These are phyloP conservation scores for Neurospora tetrasperma DNA, from an alignment of 495 filamentous ascomycete species.

Conservation along the genomic window DNA sequence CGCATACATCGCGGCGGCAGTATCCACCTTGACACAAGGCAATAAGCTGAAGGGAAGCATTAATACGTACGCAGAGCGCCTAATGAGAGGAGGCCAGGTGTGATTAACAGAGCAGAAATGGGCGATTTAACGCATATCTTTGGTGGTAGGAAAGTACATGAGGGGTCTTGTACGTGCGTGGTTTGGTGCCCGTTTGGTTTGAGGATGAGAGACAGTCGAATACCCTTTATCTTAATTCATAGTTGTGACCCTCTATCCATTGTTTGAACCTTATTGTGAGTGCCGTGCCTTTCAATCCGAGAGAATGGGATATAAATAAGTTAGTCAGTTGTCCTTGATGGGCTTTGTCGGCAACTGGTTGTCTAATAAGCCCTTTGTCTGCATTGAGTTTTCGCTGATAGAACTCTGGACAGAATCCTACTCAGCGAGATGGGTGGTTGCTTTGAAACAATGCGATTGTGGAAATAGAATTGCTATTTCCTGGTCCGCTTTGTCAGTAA, in stretches of 20 bases:
- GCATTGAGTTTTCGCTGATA: not conserved
- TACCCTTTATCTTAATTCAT: slow-evolving; percentile 1
- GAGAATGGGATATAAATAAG: not conserved
- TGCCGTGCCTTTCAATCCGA: not conserved
- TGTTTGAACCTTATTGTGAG: not conserved
- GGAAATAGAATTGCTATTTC: not conserved
- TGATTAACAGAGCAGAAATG: not conserved
- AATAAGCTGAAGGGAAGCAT: not conserved
- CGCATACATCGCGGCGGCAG: not conserved
- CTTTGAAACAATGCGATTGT: not conserved
- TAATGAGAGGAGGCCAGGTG: not conserved
- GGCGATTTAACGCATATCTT: not conserved
- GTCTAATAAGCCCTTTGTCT: not conserved
- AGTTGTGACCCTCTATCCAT: not conserved
- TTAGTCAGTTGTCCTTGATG: not conserved
- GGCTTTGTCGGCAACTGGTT: not conserved
- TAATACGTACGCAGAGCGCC: not conserved
- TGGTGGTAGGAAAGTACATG: not conserved
- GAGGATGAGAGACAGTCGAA: not conserved
- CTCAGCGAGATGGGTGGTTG: not conserved
- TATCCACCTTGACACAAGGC: not conserved
- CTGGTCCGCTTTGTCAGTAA: not conserved
- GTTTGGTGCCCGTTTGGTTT: not conserved
- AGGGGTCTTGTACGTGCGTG: not conserved
- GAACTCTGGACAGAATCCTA: not conserved